phyloP scores from a whole-genome alignment of 1,139 yeast species.

The Magnusiomyces ingens region DNA sequence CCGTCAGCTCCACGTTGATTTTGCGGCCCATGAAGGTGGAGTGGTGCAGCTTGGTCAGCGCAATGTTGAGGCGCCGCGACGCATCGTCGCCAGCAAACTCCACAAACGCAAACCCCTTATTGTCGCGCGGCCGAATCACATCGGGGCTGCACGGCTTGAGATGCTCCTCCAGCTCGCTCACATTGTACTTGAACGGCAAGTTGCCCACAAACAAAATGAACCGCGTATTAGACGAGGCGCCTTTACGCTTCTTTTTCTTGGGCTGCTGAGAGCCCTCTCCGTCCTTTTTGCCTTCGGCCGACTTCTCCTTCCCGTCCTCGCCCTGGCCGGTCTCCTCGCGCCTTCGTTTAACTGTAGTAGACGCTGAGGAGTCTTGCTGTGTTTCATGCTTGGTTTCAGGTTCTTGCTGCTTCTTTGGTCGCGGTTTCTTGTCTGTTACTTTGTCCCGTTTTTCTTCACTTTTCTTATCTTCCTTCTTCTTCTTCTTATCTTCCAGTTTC shows the following conservation, averaged over 20 bases:
- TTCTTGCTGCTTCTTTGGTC: slow-evolving; percentile 15
- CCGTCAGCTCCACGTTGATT: slow-evolving; percentile 92
- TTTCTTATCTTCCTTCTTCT: slow-evolving; percentile 13
- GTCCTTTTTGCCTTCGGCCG: slow-evolving; percentile 5
- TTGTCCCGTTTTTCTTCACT: slow-evolving; percentile 14
- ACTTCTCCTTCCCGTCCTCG: slow-evolving; percentile 4
- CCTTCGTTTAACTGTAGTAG: slow-evolving; percentile 4
- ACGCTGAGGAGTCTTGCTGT: slow-evolving; percentile 9
- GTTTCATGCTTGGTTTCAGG: slow-evolving; percentile 8
- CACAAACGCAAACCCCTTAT: slow-evolving; percentile 83
- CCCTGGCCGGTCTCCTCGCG: slow-evolving; percentile 5
- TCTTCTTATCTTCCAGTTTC: slow-evolving; percentile 27
- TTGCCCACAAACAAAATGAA: slow-evolving; percentile 90
- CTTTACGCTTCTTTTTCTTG: slow-evolving; percentile 39
- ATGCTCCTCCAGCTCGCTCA: slow-evolving; percentile 60
- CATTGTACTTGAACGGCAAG: slow-evolving; percentile 65
- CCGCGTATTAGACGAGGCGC: slow-evolving; percentile 43
- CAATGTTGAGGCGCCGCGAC: slow-evolving; percentile 63
- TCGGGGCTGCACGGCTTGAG: slow-evolving; percentile 71
- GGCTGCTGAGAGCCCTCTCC: slow-evolving; percentile 8
- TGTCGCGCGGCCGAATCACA: slow-evolving; percentile 66
- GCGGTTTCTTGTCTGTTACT: slow-evolving; percentile 15
- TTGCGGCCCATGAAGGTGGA: slow-evolving; percentile 58
- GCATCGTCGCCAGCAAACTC: slow-evolving; percentile 71
- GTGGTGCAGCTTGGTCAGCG: slow-evolving; percentile 69